phyloP scores from a whole-genome alignment of 225 moss, liverwort and hornwort genomes.

The Asterella californica region DNA sequence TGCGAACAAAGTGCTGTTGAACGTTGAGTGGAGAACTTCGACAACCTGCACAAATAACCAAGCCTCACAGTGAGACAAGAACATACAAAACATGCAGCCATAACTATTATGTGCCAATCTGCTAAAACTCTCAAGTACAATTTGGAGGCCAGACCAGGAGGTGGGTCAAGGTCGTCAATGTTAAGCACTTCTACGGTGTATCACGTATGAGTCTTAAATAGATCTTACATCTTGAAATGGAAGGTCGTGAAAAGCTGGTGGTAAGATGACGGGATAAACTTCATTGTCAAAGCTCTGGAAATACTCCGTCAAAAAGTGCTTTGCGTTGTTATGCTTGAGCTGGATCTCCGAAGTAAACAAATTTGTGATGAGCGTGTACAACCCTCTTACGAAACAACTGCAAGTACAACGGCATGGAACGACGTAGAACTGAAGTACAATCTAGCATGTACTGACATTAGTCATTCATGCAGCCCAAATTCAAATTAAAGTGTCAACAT shows the following conservation, averaged over 20 bases:
- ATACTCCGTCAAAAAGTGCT: conserved; percentile 65
- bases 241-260: conserved; percentile 51
- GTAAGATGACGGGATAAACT: conserved; percentile 78
- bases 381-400: conserved; percentile 80
- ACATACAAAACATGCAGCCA: neutral
- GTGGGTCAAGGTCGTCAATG: neutral
- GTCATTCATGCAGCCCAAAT: neutral
- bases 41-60: conserved; percentile 41
- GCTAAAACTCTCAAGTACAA: neutral
- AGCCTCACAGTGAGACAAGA: no score
- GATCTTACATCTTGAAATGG: conserved; percentile 67
- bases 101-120: neutral
- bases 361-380: conserved; percentile 87
- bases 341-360: conserved; percentile 88
- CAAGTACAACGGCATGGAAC: conserved; percentile 16
- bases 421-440: neutral
- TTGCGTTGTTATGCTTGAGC: conserved; percentile 44
- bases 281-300: conserved; percentile 90
- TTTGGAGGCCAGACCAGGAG: neutral
- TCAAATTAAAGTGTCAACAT: neutral
- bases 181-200: neutral
- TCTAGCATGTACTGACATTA: no score
- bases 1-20: conserved; percentile 63
- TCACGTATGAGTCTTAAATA: neutral
- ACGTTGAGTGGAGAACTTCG: conserved; percentile 54